phyloP scores from a whole-genome alignment of 108 stramenopile genomes.

The Pseudonitzschia multistriata region DNA sequence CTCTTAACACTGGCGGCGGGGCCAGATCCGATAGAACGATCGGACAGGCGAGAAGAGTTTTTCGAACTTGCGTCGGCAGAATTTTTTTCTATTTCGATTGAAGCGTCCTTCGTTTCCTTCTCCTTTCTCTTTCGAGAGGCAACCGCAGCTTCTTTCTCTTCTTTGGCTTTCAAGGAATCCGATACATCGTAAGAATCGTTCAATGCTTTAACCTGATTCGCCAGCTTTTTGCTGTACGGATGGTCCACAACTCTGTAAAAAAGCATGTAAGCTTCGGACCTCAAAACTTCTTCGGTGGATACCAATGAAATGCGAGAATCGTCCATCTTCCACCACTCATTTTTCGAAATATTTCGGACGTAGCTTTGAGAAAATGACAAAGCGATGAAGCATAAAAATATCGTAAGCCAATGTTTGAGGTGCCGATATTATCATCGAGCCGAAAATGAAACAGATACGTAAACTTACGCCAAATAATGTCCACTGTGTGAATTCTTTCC shows the following conservation, averaged over 20 bases:
- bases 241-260: conserved; percentile 87
- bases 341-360: conserved; percentile 70
- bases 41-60: not conserved
- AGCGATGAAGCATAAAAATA: not conserved
- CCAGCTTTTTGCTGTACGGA: conserved; percentile 60
- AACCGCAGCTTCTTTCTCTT: conserved; percentile 18
- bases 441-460: too few relatives aligned
- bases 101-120: not conserved
- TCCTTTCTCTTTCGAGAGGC: conserved; percentile 1
- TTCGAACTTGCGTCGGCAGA: not conserved
- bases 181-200: conserved; percentile 10
- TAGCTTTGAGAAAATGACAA: conserved; percentile 32
- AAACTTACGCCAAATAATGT: conserved; percentile 57
- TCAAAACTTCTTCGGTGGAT: conserved; percentile 58
- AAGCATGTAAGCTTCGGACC: conserved; percentile 88
- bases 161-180: not conserved
- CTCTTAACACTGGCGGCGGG: conserved; percentile 18
- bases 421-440: not conserved
- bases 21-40: not conserved
- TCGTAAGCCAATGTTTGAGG: not conserved
- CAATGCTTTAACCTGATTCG: conserved; percentile 25
- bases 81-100: not conserved
- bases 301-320: conserved; percentile 68
- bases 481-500: conserved; percentile 86
- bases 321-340: conserved; percentile 94